Evolutionary conservation across 1,139 yeast genomes (phyloP).

Genomic region (Candida sp.): DNA sequence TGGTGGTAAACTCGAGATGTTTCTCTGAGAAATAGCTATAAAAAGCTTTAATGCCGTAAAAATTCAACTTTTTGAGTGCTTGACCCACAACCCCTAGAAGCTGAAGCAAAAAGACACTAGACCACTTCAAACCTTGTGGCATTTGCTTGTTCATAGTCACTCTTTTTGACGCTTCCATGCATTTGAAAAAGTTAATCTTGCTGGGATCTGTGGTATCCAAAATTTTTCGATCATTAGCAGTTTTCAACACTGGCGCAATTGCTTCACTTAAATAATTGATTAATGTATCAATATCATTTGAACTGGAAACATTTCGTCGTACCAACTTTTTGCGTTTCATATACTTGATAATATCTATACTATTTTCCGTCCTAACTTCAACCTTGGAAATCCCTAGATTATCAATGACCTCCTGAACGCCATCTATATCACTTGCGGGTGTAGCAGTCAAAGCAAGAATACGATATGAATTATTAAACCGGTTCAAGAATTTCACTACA

Average conservation of each 20-base stretch:
- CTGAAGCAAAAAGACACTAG: slow-evolving; percentile 57
- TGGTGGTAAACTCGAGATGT: slow-evolving; percentile 54
- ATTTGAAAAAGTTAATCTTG: slow-evolving; percentile 66
- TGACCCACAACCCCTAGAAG: slow-evolving; percentile 75
- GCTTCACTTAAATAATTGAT: slow-evolving; percentile 49
- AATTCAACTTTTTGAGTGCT: slow-evolving; percentile 60
- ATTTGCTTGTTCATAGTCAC: slow-evolving; percentile 48
- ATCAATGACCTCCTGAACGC: slow-evolving; percentile 80
- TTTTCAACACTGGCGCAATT: slow-evolving; percentile 57
- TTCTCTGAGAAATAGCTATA: slow-evolving; percentile 61
- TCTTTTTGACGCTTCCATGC: slow-evolving; percentile 66
- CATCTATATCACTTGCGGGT: slow-evolving; percentile 84
- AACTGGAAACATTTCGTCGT: slow-evolving; percentile 51
- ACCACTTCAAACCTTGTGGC: slow-evolving; percentile 72
- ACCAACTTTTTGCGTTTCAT: slow-evolving; percentile 69
- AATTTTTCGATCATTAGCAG: slow-evolving; percentile 62
- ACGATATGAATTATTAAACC: slow-evolving; percentile 67
- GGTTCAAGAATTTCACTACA: slow-evolving; percentile 62
- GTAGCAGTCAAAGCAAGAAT: slow-evolving; percentile 92
- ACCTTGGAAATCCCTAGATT: slow-evolving; percentile 72
- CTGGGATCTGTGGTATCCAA: slow-evolving; percentile 64
- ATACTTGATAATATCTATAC: slow-evolving; percentile 75
- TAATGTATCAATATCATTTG: slow-evolving; percentile 50
- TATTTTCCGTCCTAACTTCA: slow-evolving; percentile 83
- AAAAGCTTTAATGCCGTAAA: slow-evolving; percentile 82